phyloP scores from a whole-genome alignment of 129 eudicot species.

The Tanacetum coccineum region DNA sequence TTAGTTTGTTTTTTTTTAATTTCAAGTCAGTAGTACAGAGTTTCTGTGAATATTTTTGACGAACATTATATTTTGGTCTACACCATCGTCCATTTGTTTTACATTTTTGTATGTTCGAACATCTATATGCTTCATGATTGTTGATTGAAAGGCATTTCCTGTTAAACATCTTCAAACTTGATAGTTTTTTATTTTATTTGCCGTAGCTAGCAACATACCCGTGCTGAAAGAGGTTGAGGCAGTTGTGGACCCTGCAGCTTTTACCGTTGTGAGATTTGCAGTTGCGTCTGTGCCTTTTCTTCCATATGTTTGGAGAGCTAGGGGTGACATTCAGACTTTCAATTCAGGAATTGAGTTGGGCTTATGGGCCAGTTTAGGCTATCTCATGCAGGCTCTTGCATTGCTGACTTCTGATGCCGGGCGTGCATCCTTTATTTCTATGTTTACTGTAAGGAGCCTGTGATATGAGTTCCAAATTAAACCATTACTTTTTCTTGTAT shows the following conservation, averaged over 20 bases:
- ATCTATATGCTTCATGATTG: not conserved
- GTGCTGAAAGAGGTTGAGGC: slow-evolving; percentile 78
- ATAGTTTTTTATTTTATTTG: slow-evolving; percentile 10
- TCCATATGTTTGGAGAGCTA: slow-evolving; percentile 62
- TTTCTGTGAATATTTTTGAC: not conserved
- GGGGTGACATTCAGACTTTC: slow-evolving; percentile 44
- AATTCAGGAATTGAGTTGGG: slow-evolving; percentile 78
- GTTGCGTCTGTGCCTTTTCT: slow-evolving; percentile 66
- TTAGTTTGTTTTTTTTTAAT: not conserved
- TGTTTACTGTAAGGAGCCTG: slow-evolving; percentile 67
- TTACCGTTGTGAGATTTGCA: slow-evolving; percentile 64
- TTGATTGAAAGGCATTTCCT: not conserved
- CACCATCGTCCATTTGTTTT: not conserved
- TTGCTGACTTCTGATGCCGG: slow-evolving; percentile 83
- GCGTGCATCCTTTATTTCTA: slow-evolving; percentile 66
- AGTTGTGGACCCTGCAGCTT: slow-evolving; percentile 66
- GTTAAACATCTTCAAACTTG: slow-evolving; percentile 1
- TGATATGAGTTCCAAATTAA: not conserved
- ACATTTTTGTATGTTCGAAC: not conserved
- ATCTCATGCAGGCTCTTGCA: slow-evolving; percentile 80
- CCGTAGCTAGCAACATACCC: slow-evolving; percentile 87
- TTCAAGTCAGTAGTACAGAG: not conserved
- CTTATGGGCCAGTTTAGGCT: slow-evolving; percentile 86
- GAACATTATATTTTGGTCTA: slow-evolving; percentile 5
- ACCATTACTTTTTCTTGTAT: not conserved